Conservation (phyloP, 2,329 filamentous ascomycete genomes). For the Pseudogymnoascus sp. region DNA sequence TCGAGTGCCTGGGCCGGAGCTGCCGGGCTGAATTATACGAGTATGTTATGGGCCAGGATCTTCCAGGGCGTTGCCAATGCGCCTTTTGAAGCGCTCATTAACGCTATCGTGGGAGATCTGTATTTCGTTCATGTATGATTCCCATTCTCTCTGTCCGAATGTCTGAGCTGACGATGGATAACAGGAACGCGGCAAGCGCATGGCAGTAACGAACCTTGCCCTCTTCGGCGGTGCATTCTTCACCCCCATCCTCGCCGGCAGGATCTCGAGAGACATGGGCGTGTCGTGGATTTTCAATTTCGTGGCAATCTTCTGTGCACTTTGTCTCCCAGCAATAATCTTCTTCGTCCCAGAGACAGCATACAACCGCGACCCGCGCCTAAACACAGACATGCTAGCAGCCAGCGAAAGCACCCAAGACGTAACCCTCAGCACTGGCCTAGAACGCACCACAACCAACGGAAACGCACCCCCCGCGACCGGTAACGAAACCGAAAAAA, state of each 20-base stretch:
- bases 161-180: slow-evolving; percentile 4
- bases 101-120: slow-evolving; percentile 79
- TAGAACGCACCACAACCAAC: neutral
- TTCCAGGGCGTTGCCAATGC: slow-evolving; percentile 81
- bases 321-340: slow-evolving; percentile 60
- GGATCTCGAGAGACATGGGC: slow-evolving; percentile 66
- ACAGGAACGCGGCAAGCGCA: slow-evolving; percentile 68
- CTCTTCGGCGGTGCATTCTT: slow-evolving; percentile 64
- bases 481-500: neutral
- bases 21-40: slow-evolving; percentile 57
- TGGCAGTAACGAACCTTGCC: slow-evolving; percentile 71
- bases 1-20: slow-evolving; percentile 73
- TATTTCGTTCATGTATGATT: slow-evolving; percentile 73
- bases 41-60: slow-evolving; percentile 67
- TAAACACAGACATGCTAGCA: slow-evolving; percentile 60
- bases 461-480: neutral
- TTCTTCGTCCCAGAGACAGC: slow-evolving; percentile 82
- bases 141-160: neutral
- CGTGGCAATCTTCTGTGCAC: slow-evolving; percentile 72
- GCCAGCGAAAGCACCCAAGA: neutral
- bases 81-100: slow-evolving; percentile 84
- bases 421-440: neutral
- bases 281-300: slow-evolving; percentile 88
- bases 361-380: slow-evolving; percentile 54
- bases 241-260: slow-evolving; percentile 84